Evolutionary conservation across 2,329 filamentous ascomycete species (phyloP), one percentile per base, ranked within the genome.

Genomic region (Fusarium sp.): DNA sequence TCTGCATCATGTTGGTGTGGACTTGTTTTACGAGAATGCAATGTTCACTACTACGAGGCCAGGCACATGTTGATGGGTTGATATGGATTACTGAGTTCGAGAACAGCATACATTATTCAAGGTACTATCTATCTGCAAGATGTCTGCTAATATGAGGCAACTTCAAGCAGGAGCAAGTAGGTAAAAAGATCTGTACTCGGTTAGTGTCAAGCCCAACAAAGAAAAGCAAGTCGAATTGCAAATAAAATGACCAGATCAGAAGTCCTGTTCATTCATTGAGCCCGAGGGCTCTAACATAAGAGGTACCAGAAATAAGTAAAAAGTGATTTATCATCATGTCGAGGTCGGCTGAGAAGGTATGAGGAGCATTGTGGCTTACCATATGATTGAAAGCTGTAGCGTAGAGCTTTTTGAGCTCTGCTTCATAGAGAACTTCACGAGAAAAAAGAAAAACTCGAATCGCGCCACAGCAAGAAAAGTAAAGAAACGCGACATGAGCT

Each of bases 301-400:
- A 97, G 94, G 94, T 97, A 94, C 94, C 94, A 97, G 93, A 97
- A 95, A 92, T 86, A 85, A 84, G 83, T 84, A 78, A 85, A 72
- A 86, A 84, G 86, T 86, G 81, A 82, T 83, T 79, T 90, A 88
- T 95, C 93, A 95, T 95, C 93, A 94, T 88, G 77, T 78, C 29
- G 58, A 63, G 73, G 69, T 73, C 66, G 63, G 78, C 80, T 76
- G 68, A 49, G 44, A 60, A 42, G 45, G 63, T 58, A 21, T 52
- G 19, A 19, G 42, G 35, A 33, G 37, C 12, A 27, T 10, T 23
- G 52, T 45, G 63, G 77, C 83, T 82, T 84, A 85, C 82, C 79
- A 70, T 69, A 21, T 25, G 25, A 49, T 37, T 39, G 41, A 25
- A 48, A 58, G 42, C 29, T 29, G 42, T 59, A 45, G 58, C 51